These are phyloP conservation scores for Ramularia collo-cygni DNA, from an alignment of 2,329 filamentous ascomycete species.

Conservation along the genomic window DNA sequence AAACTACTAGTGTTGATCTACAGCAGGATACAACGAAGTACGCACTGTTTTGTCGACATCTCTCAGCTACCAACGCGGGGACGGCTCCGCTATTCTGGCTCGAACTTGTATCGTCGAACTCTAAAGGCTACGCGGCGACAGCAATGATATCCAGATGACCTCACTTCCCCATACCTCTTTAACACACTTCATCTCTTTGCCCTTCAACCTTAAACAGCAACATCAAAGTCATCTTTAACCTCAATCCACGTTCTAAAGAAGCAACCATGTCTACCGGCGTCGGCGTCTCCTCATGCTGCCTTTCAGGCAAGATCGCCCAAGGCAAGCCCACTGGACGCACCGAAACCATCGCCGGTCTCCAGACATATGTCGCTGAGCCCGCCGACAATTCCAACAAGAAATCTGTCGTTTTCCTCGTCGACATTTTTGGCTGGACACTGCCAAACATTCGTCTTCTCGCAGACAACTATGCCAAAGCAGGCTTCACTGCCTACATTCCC, in stretches of 20 bases:
- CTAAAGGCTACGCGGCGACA: too few species aligned
- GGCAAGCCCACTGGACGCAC: slow-evolving; percentile 31
- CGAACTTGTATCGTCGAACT: too few species aligned
- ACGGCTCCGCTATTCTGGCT: too few species aligned
- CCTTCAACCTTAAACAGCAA: too few species aligned
- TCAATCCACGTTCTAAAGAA: not conserved
- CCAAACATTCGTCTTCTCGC: slow-evolving; percentile 41
- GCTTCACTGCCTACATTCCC: slow-evolving; percentile 42
- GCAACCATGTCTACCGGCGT: slow-evolving; percentile 33
- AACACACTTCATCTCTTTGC: too few species aligned
- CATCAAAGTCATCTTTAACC: too few species aligned
- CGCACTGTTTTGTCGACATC: too few species aligned
- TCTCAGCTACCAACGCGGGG: too few species aligned
- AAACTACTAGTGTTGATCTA: too few species aligned
- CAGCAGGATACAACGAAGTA: too few species aligned
- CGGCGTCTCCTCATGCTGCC: slow-evolving; percentile 38
- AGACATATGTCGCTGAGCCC: slow-evolving; percentile 36
- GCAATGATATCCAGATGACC: too few species aligned
- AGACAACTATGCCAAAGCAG: slow-evolving; percentile 41
- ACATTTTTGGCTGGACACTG: slow-evolving; percentile 46
- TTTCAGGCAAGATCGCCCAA: slow-evolving; percentile 35
- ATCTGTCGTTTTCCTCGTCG: slow-evolving; percentile 41
- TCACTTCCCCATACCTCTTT: too few species aligned
- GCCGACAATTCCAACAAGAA: slow-evolving; percentile 36
- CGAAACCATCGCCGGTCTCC: slow-evolving; percentile 33